Base-by-base conservation (phyloP, 805 yeast species). In the Pichia exigua region DNA sequence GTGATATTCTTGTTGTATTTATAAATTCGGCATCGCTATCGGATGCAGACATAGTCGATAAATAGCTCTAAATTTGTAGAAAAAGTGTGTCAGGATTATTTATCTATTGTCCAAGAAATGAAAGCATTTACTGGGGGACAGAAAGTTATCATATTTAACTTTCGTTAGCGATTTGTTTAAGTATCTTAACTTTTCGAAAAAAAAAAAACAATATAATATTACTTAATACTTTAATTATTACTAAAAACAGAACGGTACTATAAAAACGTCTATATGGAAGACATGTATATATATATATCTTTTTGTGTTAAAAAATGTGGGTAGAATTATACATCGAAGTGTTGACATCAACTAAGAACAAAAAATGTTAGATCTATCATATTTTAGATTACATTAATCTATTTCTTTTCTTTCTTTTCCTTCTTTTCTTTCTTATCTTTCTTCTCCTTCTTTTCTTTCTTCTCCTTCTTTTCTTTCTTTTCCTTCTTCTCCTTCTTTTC, bases 381-480 rank as follows among this genome's bases (percentile, higher is more conserved):
- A 35, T 6, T 20, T 45, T 21, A 21, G n/a, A 35, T 35, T 35
- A 35, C 3, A 44, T 20, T 35, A 15, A 22, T 38, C 22, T 49
- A 26, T 26, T 46, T 46, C 45, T 51, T 44, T 35, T 47, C 46
- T 39, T 51, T 48, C 35, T 51, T 47, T 21, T 45, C 49, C 42
- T 51, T 48, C 46, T 51, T 51, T 11, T 60, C 62, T 48, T 63
- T 60, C 54, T 65, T 58, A 41, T 65, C 63, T 48, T 65, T 56
- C 59, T 69, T 63, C 49, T 65, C 64, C 42, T 66, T 59, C 58
- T 68, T 61, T 52, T 65, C 60, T 32, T 64, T 60, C 59, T 67
- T 65, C 47, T 67, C 62, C 47, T 66, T 59, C 59, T 68, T 65
- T 50, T 62, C 62, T 45, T 61, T 61, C 56, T 57, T 54, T 50